Evolutionary conservation across 208 protist species (phyloP).

Genomic region (Trypanosoma cruzi): DNA sequence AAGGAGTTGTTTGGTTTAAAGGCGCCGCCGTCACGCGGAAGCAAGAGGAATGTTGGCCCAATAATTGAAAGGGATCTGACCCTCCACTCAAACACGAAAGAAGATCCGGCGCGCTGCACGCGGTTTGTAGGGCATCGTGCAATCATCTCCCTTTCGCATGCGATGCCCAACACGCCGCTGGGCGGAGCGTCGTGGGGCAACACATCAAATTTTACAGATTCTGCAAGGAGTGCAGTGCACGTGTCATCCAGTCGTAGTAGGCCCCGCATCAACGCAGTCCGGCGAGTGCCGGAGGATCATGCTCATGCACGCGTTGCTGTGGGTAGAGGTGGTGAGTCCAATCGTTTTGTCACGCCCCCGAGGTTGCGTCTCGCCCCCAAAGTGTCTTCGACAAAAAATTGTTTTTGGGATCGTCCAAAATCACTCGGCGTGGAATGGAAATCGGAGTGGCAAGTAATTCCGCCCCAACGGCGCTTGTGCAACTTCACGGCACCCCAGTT

Average conservation of each 20-base stretch:
- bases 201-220: no score
- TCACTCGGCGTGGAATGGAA: neutral
- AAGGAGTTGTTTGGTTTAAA: slow-evolving; percentile 49
- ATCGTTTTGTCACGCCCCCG: neutral
- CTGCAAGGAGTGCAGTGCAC: neutral
- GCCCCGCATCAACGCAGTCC: neutral
- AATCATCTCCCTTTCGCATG: neutral
- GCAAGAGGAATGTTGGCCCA: neutral
- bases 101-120: neutral
- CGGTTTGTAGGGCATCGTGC: neutral
- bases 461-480: neutral
- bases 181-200: neutral
- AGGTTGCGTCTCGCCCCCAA: neutral
- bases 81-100: neutral
- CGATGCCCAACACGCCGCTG: neutral
- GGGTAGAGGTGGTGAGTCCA: neutral
- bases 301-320: neutral
- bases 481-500: neutral
- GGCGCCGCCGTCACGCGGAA: neutral
- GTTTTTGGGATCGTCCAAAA: neutral
- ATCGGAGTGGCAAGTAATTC: neutral
- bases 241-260: neutral
- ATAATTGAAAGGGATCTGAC: no score
- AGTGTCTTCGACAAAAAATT: neutral
- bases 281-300: neutral